phyloP scores from a whole-genome alignment of 75 land plant species.

The Ceratopteris richardii region DNA sequence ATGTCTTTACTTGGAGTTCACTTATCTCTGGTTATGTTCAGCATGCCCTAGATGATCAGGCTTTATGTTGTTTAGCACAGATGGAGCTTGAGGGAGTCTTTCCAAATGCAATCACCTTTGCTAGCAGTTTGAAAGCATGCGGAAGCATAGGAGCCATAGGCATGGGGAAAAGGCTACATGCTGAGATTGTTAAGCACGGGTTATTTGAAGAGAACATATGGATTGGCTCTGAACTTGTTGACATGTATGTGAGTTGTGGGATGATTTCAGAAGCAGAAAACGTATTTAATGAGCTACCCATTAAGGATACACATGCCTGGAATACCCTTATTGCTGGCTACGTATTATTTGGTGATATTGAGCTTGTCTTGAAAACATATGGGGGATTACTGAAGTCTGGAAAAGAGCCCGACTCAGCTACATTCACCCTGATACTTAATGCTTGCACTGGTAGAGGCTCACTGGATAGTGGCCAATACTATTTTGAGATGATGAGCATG shows the following conservation, averaged over 20 bases:
- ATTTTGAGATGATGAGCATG: too few relatives aligned
- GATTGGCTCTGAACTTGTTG: slow-evolving; percentile 20
- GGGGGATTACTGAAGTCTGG: slow-evolving; percentile 12
- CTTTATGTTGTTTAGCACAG: not conserved
- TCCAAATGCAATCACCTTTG: slow-evolving; percentile 1
- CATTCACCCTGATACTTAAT: slow-evolving; percentile 9
- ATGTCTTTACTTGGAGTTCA: slow-evolving; percentile 4
- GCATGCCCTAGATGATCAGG: not conserved
- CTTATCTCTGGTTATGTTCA: slow-evolving; percentile 2
- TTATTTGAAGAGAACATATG: slow-evolving; percentile 6
- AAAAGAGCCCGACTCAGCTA: slow-evolving; percentile 23
- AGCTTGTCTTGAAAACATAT: slow-evolving; percentile 21
- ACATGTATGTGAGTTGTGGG: slow-evolving; percentile 39
- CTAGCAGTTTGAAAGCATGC: slow-evolving; percentile 8
- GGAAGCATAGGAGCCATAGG: not conserved
- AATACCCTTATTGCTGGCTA: slow-evolving; percentile 28
- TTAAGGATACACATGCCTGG: slow-evolving; percentile 29
- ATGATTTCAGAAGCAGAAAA: slow-evolving; percentile 5
- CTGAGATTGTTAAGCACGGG: slow-evolving; percentile 14
- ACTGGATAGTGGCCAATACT: too few relatives aligned
- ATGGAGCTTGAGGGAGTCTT: not conserved
- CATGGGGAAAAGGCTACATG: slow-evolving; percentile 22
- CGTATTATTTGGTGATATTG: slow-evolving; percentile 19
- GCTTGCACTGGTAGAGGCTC: slow-evolving; percentile 6
- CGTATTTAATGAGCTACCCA: slow-evolving; percentile 16